phyloP scores from a whole-genome alignment of 1,284 basidiomycete species.

The Pyrrhoderma noxium region DNA sequence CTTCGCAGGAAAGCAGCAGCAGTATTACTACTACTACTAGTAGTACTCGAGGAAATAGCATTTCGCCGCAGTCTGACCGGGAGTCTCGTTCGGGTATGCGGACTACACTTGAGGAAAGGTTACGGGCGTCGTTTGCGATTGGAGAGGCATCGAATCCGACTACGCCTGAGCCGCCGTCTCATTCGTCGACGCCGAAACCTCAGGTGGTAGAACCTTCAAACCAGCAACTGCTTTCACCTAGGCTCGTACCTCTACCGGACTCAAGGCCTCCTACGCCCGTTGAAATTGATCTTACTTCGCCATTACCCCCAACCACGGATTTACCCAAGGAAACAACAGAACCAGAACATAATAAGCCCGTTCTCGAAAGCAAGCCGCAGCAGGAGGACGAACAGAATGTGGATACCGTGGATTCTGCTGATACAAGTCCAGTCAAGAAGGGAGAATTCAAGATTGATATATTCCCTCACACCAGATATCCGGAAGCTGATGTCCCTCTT shows the following conservation, averaged over 20 bases:
- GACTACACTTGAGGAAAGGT: constrained; percentile 63
- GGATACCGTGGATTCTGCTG: background rate
- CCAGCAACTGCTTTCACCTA: constrained; percentile 33
- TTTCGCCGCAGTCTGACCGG: constrained; percentile 20
- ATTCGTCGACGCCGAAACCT: constrained; percentile 30
- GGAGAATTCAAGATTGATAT: constrained; percentile 4
- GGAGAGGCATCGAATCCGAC: constrained; percentile 46
- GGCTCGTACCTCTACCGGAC: constrained; percentile 37
- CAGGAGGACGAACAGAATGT: no score
- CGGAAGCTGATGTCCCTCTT: constrained; percentile 16
- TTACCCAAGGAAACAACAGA: no score
- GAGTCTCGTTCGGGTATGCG: constrained; percentile 32
- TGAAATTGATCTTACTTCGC: background rate
- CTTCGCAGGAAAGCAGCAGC: constrained; percentile 1
- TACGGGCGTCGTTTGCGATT: constrained; percentile 51
- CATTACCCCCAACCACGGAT: background rate
- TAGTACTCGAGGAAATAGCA: constrained; percentile 12
- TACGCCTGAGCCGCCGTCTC: constrained; percentile 39
- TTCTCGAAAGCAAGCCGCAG: no score
- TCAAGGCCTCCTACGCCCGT: constrained; percentile 29
- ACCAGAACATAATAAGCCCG: no score
- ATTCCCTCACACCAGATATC: constrained; percentile 4
- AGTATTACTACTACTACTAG: background rate
- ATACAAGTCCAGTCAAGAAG: background rate
- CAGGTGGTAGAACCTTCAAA: constrained; percentile 28